Evolutionary conservation across 441 rosid species (phyloP).

Genomic region (Brassica balearica): DNA sequence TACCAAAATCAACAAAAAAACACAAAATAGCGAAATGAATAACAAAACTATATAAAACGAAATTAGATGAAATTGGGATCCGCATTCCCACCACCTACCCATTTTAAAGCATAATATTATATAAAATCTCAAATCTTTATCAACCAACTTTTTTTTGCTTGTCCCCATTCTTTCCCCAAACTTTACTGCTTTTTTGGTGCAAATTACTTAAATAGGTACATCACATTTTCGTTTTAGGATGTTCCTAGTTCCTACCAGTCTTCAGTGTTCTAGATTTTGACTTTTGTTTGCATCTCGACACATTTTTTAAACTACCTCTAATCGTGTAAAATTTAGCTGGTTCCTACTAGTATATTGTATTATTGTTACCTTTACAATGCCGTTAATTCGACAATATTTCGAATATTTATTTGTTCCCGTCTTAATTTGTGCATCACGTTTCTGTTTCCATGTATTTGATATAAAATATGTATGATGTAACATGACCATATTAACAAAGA

Average conservation of each 20-base stretch:
- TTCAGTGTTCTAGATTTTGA: slow-evolving; percentile 31
- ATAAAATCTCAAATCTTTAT: slow-evolving; percentile 32
- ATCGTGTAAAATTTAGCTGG: background rate
- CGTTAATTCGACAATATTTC: background rate
- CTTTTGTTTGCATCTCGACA: slow-evolving; percentile 23
- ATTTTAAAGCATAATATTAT: slow-evolving; percentile 35
- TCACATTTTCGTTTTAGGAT: slow-evolving; percentile 13
- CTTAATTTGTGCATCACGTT: background rate
- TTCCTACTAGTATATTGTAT: background rate
- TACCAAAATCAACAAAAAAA: slow-evolving; percentile 21
- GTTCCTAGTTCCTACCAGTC: slow-evolving; percentile 13
- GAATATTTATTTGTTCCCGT: background rate
- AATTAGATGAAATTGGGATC: slow-evolving; percentile 27
- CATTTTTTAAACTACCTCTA: background rate
- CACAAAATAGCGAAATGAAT: background rate
- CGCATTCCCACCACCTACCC: slow-evolving; percentile 47
- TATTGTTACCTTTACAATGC: background rate
- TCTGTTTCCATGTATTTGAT: slow-evolving; percentile 7
- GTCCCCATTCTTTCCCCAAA: slow-evolving; percentile 44
- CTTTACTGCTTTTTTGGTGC: background rate
- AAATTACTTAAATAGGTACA: slow-evolving; percentile 10
- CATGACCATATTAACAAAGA: slow-evolving; percentile 29
- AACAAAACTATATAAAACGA: slow-evolving; percentile 24
- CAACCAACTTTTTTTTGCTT: slow-evolving; percentile 48
- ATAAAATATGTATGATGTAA: background rate